Base-by-base conservation (phyloP, 2,329 filamentous ascomycete species). In the Shiraia bambusicola region DNA sequence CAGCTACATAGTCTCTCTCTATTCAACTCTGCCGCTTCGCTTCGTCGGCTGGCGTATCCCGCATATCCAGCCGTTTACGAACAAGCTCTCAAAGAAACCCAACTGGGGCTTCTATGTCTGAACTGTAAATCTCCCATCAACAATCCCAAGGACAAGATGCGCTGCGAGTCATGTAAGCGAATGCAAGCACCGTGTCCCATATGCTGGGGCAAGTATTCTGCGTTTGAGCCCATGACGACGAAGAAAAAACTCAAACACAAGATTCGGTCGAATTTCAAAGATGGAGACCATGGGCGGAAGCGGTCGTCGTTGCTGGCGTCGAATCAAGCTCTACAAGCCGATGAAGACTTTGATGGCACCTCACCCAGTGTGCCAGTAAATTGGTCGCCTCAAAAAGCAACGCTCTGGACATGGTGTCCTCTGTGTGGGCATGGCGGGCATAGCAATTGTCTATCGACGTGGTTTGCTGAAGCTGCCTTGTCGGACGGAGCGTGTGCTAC, bases 401-500 rank as follows among this genome's bases (percentile, higher is more conserved):
- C 56, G 6, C 69, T 81, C 14, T 81, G 76, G 74, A 73, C 76
- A 4, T 76, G 75, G 69, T 85, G 82, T 59, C 72, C 81, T 53
- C 69, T 76, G 10, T 85, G 82, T 59, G 79, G 79, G 3, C 82
- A 85, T 52, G 75, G 77, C 28, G 80, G 76, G 2, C 82, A 85
- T 56, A 66, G 74, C 5, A 73, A 74, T 35, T 85, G 82, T 58
- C 70, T 83, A 22, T 71, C 69, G 6, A 71, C 72, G 11, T 83
- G 81, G 80, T 76, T 81, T 40, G 65, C 66, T 13, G 72, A 77
- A 37, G 50, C 71, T 14, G 61, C 33, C 11, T 50, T 72, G 24
- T 69, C 72, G 27, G 74, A 77, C 48, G 80, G 79, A 12, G 74
- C 72, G 22, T 84, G 81, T 65, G 75, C 79, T 2, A 80, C 76